phyloP scores from a whole-genome alignment of 1,284 basidiomycete genomes.

The Uromyces viciae-fabae region DNA sequence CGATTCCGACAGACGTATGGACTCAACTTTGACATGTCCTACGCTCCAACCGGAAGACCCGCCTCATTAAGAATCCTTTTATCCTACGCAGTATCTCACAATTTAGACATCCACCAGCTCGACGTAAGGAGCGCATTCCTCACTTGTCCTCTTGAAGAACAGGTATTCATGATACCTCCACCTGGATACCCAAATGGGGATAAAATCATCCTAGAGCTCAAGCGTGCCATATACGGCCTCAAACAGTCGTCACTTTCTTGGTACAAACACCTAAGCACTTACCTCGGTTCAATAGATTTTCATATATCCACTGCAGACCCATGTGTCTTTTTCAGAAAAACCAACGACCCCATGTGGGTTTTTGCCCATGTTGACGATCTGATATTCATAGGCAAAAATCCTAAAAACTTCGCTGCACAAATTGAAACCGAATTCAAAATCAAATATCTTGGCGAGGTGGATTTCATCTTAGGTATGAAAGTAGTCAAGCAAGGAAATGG shows the following conservation, averaged over 20 bases:
- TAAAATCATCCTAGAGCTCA: background rate
- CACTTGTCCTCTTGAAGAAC: background rate
- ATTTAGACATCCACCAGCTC: constrained; percentile 6
- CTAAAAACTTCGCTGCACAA: background rate
- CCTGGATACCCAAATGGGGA: background rate
- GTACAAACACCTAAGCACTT: background rate
- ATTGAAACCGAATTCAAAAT: background rate
- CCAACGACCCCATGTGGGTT: background rate
- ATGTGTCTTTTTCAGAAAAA: background rate
- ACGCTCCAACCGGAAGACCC: constrained; percentile 9
- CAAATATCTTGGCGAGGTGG: background rate
- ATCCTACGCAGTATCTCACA: background rate
- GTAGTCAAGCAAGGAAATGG: background rate
- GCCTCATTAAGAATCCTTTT: background rate
- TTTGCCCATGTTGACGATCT: constrained; percentile 9
- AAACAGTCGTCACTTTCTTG: background rate
- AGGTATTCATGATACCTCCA: background rate
- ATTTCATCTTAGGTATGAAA: background rate
- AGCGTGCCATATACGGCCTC: background rate
- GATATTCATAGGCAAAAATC: background rate
- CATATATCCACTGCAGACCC: background rate
- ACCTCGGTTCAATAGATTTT: background rate
- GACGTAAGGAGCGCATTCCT: constrained; percentile 3
- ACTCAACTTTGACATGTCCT: background rate
- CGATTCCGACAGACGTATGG: constrained; percentile 10